A percentile compares a stretch with the other conserved stretches of the same genome.
These are phyloP conservation scores for Conidiobolus incongruus DNA, from an alignment of 371 early-diverging fungal genomes.

Conservation along the genomic window DNA sequence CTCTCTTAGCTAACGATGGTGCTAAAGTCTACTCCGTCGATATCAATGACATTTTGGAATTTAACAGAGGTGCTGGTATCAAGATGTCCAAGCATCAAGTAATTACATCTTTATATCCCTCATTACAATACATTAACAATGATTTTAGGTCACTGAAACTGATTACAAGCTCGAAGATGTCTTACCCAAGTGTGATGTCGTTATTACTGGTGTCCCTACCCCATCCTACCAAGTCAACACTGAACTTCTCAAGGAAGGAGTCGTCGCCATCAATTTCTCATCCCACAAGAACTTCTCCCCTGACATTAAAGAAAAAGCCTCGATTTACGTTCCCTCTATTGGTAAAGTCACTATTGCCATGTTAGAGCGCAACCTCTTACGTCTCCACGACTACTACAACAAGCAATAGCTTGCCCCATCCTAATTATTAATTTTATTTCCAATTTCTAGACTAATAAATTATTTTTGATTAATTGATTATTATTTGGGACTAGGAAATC, in stretches of 20 bases:
- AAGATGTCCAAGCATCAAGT: conserved; percentile 55
- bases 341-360: conserved; percentile 95
- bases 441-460: too few species aligned
- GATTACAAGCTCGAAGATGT: conserved; percentile 47
- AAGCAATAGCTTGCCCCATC: not conserved
- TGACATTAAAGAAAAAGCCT: conserved; percentile 61
- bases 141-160: conserved; percentile 36
- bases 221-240: conserved; percentile 69
- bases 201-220: conserved; percentile 89
- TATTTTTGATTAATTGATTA: too few species aligned
- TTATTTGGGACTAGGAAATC: too few species aligned
- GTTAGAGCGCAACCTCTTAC: conserved; percentile 81
- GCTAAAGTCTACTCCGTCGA: conserved; percentile 91
- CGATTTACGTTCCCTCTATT: conserved; percentile 86
- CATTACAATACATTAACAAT: not conserved
- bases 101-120: not conserved
- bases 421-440: not conserved
- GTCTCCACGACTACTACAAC: conserved; percentile 40
- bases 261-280: conserved; percentile 88
- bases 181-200: conserved; percentile 68
- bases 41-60: conserved; percentile 67
- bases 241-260: conserved; percentile 71
- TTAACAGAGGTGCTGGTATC: conserved; percentile 63
- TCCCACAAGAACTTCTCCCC: conserved; percentile 78
- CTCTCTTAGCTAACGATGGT: conserved; percentile 90